Conservation (phyloP, 2,329 filamentous ascomycete genomes). For the Hymenoscyphus infarciens region DNA sequence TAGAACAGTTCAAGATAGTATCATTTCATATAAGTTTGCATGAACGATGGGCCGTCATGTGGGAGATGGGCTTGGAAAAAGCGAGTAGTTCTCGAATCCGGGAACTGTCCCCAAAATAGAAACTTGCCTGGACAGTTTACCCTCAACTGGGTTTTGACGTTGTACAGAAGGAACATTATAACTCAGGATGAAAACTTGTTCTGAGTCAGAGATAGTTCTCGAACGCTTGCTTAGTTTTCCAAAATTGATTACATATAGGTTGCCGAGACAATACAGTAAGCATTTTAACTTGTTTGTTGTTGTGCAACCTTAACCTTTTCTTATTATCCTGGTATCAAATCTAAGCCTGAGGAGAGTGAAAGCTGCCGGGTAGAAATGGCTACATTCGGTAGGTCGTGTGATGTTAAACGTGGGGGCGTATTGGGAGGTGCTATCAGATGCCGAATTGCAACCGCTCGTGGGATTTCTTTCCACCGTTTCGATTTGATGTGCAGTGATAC, state of each 20-base stretch:
- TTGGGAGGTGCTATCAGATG: not conserved
- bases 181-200: not conserved
- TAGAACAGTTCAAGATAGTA: not conserved
- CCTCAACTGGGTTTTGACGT: not conserved
- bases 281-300: not conserved
- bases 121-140: not conserved
- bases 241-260: not conserved
- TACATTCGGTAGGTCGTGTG: not conserved
- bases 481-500: not conserved
- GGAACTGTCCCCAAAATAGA: not conserved
- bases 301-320: not conserved
- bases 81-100: not conserved
- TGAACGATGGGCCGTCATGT: not conserved
- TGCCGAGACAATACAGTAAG: not conserved
- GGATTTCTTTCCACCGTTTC: not conserved
- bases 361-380: not conserved
- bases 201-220: constrained; percentile 1
- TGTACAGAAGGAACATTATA: not conserved
- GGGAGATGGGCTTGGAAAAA: not conserved
- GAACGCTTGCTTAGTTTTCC: not conserved
- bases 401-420: not conserved
- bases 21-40: not conserved
- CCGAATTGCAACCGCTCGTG: not conserved
- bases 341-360: not conserved
- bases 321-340: not conserved